These are phyloP conservation scores for Fusarium papillatum DNA, from an alignment of 2,329 filamentous ascomycete genomes.

Conservation along the genomic window DNA sequence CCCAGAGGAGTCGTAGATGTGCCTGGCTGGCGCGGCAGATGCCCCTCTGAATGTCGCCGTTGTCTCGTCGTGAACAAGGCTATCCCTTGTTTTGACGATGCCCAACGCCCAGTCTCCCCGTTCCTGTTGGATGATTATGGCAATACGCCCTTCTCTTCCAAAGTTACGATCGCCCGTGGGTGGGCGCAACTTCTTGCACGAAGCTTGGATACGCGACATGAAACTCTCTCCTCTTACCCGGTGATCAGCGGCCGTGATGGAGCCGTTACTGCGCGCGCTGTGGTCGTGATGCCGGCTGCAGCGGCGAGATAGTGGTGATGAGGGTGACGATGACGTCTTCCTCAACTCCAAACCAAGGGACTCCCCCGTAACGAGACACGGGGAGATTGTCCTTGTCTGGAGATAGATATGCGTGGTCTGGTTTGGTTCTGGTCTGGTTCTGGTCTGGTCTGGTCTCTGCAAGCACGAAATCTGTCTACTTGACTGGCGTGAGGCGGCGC, in stretches of 20 bases:
- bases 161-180: conserved; percentile 45
- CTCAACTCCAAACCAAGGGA: background rate
- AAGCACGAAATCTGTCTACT: conserved; percentile 26
- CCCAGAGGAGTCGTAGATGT: conserved; percentile 30
- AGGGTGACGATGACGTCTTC: conserved; percentile 32
- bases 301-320: conserved; percentile 3
- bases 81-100: conserved; percentile 45
- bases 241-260: conserved; percentile 32
- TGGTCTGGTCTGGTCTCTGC: conserved; percentile 3
- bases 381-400: conserved; percentile 22
- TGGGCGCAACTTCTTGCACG: conserved; percentile 23
- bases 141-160: conserved; percentile 25
- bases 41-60: conserved; percentile 24
- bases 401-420: conserved; percentile 8
- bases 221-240: conserved; percentile 24
- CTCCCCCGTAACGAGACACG: conserved; percentile 3
- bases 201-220: conserved; percentile 29
- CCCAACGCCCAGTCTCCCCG: conserved; percentile 37
- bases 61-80: conserved; percentile 43
- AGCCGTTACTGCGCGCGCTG: background rate
- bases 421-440: background rate
- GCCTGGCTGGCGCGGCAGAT: conserved; percentile 32
- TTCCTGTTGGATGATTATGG: conserved; percentile 33
- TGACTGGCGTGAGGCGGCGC: conserved; percentile 25
- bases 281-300: conserved; percentile 17